phyloP scores from a whole-genome alignment of 257 asterid species.

The Plantago ovata region DNA sequence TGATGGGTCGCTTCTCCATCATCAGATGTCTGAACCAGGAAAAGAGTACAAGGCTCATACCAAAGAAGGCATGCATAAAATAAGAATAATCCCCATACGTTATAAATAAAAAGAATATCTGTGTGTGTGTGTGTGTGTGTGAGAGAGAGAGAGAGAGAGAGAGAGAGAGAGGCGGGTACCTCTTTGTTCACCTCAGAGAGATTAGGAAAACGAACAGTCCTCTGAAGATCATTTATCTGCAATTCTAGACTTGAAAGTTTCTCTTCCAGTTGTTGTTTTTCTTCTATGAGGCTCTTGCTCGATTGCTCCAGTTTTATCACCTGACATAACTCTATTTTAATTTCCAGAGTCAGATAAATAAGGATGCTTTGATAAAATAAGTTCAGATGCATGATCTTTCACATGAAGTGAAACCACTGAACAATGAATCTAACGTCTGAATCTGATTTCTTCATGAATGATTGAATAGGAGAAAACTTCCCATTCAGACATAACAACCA shows the following conservation, averaged over 20 bases:
- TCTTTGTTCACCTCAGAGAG: constrained; percentile 35
- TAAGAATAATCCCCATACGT: constrained; percentile 1
- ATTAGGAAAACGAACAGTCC: constrained; percentile 23
- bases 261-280: constrained; percentile 44
- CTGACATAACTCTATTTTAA: constrained; percentile 60
- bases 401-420: constrained; percentile 1
- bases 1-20: constrained; percentile 38
- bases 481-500: constrained; percentile 11
- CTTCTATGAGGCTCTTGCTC: constrained; percentile 45
- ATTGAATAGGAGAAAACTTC: constrained; percentile 7
- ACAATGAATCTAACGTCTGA: neutral
- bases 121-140: too few species aligned
- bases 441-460: constrained; percentile 2
- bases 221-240: constrained; percentile 47
- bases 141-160: too few species aligned
- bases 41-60: constrained; percentile 9
- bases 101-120: neutral
- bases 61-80: neutral
- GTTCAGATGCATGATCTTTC: neutral
- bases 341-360: constrained; percentile 40
- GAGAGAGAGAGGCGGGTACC: constrained; percentile 28
- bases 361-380: constrained; percentile 19
- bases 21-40: constrained; percentile 47
- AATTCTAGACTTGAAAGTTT: constrained; percentile 47
- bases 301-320: constrained; percentile 64